Evolutionary conservation across 805 yeast species (phyloP), one percentile per base, ranked within the genome.

Genomic region (Nakazawaea wickerhamii): DNA sequence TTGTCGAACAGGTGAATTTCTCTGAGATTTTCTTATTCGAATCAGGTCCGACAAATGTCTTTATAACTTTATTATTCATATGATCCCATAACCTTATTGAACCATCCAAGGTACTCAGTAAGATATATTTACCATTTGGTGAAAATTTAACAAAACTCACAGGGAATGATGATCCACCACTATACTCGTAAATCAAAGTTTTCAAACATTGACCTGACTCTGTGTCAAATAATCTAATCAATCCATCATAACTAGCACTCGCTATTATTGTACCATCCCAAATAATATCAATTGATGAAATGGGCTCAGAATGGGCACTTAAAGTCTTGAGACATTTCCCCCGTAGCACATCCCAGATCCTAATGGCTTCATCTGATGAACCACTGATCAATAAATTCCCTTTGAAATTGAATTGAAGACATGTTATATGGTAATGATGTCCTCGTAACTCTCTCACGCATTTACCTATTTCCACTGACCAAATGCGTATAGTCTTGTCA

Each of bases 231-330:
- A 91, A 65, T 38, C 99, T 69, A 20, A 91, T 83, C 50, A 88
- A 70, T 3, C 99, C 99, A 61, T 91, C 99, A 58, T 82, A 84
- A 14, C 95, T 83, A 0, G 95, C 93, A 48, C 95, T 83, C 3
- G 81, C 84, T 7, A 93, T 76, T 28, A 93, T 77, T 0, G 95
- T 73, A 45, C 90, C 89, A 51, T 85, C 96, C 43, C 75, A 79
- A 2, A 85, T 77, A 37, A 91, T 63, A 52, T 87, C 81, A 1
- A 90, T 67, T 0, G 86, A 72, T 18, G 86, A 78, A 2, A 93
- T 84, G 0, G 97, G 95, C 51, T 88, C 97, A 0, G 95, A 78
- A 61, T 91, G 99, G 0, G 98, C 97, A 30, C 95, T 84, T 38
- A 91, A 64, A 0, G 95, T 86, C 55, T 84, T 80, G 52, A 88